Evolutionary conservation across 1,139 yeast species (phyloP).

Genomic region (Lodderomyces metapsilosis): DNA sequence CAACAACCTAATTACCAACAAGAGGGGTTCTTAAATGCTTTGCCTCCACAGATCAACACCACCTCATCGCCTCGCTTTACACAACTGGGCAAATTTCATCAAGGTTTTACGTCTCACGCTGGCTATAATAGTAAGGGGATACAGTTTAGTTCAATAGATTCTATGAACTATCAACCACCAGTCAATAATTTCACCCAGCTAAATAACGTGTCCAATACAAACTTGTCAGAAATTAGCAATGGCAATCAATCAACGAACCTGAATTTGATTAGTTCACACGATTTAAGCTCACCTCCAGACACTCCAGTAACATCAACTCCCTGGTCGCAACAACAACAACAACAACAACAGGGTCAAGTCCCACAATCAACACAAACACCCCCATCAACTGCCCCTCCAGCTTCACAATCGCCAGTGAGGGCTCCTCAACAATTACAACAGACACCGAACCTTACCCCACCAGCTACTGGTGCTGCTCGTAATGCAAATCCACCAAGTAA

Average conservation of each 20-base stretch:
- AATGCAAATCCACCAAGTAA: conserved; percentile 12
- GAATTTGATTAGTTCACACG: conserved; percentile 14
- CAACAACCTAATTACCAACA: conserved; percentile 12
- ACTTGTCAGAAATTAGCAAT: conserved; percentile 35
- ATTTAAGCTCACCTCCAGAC: conserved; percentile 18
- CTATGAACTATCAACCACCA: conserved; percentile 41
- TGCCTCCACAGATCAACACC: conserved; percentile 2
- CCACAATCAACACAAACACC: background rate
- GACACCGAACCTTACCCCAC: conserved; percentile 13
- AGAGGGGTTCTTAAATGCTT: conserved; percentile 6
- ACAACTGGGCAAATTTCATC: conserved; percentile 9
- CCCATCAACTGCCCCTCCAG: background rate
- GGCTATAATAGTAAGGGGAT: conserved; percentile 13
- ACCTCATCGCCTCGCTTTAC: conserved; percentile 14
- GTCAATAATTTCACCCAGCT: conserved; percentile 41
- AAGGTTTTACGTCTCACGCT: background rate
- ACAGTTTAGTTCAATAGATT: conserved; percentile 41
- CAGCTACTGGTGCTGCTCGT: conserved; percentile 11
- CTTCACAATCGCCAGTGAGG: conserved; percentile 4
- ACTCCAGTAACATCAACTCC: conserved; percentile 9
- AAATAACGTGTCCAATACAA: conserved; percentile 41
- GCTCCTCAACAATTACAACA: conserved; percentile 8
- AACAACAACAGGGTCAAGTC: conserved; percentile 6
- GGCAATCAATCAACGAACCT: conserved; percentile 26
- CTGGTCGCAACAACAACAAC: conserved; percentile 9